These are phyloP conservation scores for Nakaseomyces glabratus DNA, from an alignment of 1,139 yeast species.

Conservation along the genomic window DNA sequence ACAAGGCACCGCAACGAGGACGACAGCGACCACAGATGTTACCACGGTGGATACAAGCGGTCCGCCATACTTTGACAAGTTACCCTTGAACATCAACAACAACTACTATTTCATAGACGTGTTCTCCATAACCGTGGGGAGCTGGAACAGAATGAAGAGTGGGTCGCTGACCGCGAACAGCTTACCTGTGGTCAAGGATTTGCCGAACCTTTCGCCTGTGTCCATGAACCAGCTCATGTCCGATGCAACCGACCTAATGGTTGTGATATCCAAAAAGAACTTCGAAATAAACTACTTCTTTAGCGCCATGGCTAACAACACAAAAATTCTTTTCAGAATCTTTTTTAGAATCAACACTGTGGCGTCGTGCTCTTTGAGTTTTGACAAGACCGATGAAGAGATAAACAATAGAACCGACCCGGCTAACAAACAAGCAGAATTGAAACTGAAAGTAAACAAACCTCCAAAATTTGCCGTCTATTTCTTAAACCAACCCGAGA, in stretches of 20 bases:
- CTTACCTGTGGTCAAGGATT: conserved; percentile 33
- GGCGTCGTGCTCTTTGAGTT: conserved; percentile 31
- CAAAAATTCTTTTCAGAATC: conserved; percentile 59
- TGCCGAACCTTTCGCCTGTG: conserved; percentile 58
- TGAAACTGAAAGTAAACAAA: conserved; percentile 43
- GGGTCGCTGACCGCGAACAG: conserved; percentile 42
- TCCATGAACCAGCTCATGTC: conserved; percentile 54
- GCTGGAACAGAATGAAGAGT: conserved; percentile 68
- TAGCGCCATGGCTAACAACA: conserved; percentile 56
- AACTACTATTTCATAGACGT: conserved; percentile 62
- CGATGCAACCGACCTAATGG: conserved; percentile 54
- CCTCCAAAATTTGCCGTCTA: conserved; percentile 73
- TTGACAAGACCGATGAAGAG: conserved; percentile 10
- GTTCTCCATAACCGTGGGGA: conserved; percentile 58
- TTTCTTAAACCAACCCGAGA: conserved; percentile 38
- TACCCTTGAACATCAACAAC: conserved; percentile 52
- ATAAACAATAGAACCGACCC: conserved; percentile 8
- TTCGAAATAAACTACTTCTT: conserved; percentile 67
- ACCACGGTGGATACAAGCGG: conserved; percentile 10
- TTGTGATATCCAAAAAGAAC: conserved; percentile 58
- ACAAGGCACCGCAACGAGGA: conserved; percentile 2
- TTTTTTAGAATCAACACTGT: conserved; percentile 47
- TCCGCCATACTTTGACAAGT: conserved; percentile 28
- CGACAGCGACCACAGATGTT: conserved; percentile 7
- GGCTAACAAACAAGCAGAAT: conserved; percentile 36